A percentile compares a stretch with the other conserved stretches of the same genome.
phyloP scores from a whole-genome alignment of 495 filamentous ascomycete species.

The Daldinia childiae region DNA sequence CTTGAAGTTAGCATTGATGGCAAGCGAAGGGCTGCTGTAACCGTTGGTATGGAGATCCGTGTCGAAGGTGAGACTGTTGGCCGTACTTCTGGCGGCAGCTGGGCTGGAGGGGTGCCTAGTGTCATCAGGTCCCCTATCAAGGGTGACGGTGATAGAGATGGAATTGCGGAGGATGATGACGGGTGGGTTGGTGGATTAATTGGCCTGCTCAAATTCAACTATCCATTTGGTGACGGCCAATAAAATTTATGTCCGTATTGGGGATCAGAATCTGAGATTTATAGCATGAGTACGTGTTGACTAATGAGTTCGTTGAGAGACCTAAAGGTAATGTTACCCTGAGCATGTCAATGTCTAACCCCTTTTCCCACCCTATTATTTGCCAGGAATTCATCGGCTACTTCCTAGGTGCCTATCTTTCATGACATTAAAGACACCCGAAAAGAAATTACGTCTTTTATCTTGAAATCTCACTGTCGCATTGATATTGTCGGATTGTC shows the following conservation, averaged over 20 bases:
- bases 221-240: constrained; percentile 83
- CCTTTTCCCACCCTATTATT: neutral
- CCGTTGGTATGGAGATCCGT: constrained; percentile 84
- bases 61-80: constrained; percentile 83
- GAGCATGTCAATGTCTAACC: neutral
- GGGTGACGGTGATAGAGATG: constrained; percentile 50
- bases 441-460: neutral
- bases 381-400: neutral
- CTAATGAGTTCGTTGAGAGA: neutral
- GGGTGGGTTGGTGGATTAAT: constrained; percentile 98
- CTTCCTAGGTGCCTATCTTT: neutral
- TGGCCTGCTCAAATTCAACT: constrained; percentile 94
- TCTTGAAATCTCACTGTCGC: neutral
- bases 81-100: constrained; percentile 57
- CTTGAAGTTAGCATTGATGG: constrained; percentile 92
- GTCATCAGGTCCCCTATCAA: constrained; percentile 64
- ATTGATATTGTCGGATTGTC: neutral
- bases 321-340: neutral
- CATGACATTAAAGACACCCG: neutral
- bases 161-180: constrained; percentile 74
- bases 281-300: neutral
- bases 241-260: neutral
- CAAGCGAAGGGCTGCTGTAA: constrained; percentile 75
- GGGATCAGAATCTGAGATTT: neutral
- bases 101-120: constrained; percentile 75